phyloP scores from a whole-genome alignment of 73 alveolate species.

The Paramecium bursaria region DNA sequence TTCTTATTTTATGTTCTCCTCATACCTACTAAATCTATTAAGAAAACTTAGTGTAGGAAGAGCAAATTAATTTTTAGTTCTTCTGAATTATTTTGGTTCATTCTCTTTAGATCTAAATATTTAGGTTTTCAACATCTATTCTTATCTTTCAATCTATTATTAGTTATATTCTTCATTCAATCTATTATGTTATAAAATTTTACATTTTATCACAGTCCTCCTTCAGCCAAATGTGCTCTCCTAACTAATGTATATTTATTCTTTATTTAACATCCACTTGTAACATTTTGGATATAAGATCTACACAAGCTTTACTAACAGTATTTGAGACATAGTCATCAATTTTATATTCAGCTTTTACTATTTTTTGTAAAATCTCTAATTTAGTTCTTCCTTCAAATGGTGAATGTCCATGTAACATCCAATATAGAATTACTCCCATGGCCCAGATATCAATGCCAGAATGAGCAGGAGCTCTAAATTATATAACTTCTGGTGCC shows the following conservation, averaged over 20 bases:
- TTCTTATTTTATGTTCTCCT: too few species aligned
- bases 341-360: constrained; percentile 6
- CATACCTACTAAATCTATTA: too few species aligned
- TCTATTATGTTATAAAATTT: background rate
- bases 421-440: constrained; percentile 30
- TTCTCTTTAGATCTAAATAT: too few species aligned
- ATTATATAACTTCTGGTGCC: constrained; percentile 29
- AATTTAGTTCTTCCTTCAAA: background rate
- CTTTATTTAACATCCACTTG: constrained; percentile 9
- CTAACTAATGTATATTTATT: background rate
- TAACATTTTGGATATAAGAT: constrained; percentile 3
- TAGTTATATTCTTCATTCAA: too few species aligned
- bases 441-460: constrained; percentile 29
- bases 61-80: too few species aligned
- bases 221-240: constrained; percentile 10
- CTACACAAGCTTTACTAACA: background rate
- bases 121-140: too few species aligned
- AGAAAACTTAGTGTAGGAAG: too few species aligned
- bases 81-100: too few species aligned
- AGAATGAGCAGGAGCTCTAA: constrained; percentile 38
- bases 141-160: too few species aligned
- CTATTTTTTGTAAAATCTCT: background rate
- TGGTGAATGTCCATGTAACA: constrained; percentile 43
- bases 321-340: background rate
- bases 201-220: background rate